A percentile compares a stretch with the other conserved stretches of the same genome.
Evolutionary conservation across 1,284 basidiomycete species (phyloP).

Genomic region (Pterula multifida): DNA sequence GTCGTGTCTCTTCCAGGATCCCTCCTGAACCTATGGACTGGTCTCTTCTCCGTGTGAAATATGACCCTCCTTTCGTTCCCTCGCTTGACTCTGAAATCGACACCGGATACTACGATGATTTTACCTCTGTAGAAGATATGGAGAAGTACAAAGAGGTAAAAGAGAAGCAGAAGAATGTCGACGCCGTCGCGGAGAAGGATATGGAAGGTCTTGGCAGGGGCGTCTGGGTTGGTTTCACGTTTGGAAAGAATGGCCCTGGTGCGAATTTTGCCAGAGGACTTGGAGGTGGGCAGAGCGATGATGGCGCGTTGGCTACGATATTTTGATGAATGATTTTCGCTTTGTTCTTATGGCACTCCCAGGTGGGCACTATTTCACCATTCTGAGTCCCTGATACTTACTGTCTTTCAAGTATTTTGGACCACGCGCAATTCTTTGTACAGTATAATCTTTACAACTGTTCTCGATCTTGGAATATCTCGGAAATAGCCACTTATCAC

Average conservation of each 20-base stretch:
- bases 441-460: no score
- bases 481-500: no score
- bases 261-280: slow-evolving; percentile 22
- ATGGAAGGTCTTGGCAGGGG: slow-evolving; percentile 55
- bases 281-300: slow-evolving; percentile 27
- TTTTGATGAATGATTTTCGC: no score
- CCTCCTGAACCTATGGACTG: slow-evolving; percentile 45
- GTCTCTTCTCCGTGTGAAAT: slow-evolving; percentile 61
- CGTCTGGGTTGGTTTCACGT: slow-evolving; percentile 97
- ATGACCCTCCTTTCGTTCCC: slow-evolving; percentile 81
- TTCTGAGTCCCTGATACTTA: no score
- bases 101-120: slow-evolving; percentile 98
- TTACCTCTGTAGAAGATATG: slow-evolving; percentile 89
- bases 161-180: slow-evolving; percentile 95
- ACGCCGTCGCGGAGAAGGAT: slow-evolving; percentile 81
- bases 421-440: no score
- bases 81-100: slow-evolving; percentile 92
- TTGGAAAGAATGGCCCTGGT: slow-evolving; percentile 77
- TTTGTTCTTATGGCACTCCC: no score
- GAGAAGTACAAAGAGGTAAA: slow-evolving; percentile 96
- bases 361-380: no score
- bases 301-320: slow-evolving; percentile 52
- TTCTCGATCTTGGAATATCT: no score
- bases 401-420: no score
- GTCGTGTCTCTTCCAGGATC: background rate